Evolutionary conservation across 2,329 filamentous ascomycete species (phyloP).

Genomic region (Coniochaeta sp.): DNA sequence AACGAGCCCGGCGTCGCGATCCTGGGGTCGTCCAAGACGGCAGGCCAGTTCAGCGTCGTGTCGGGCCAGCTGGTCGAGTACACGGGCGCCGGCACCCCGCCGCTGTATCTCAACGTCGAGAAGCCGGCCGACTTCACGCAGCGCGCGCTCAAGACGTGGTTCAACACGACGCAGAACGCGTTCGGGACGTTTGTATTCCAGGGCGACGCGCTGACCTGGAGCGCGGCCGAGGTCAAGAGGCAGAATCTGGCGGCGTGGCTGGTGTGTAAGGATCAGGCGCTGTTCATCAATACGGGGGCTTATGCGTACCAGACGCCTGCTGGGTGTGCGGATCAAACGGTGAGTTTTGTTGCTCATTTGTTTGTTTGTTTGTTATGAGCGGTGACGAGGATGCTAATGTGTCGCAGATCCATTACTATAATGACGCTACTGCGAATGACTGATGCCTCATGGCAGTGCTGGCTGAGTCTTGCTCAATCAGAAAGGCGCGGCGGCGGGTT

Average conservation of each 20-base stretch:
- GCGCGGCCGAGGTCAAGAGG: constrained; percentile 33
- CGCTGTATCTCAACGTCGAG: constrained; percentile 40
- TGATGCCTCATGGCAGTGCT: background rate
- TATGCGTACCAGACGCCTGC: constrained; percentile 50
- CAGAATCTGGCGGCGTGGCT: constrained; percentile 53
- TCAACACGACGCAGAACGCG: constrained; percentile 39
- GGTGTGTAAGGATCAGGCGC: constrained; percentile 41
- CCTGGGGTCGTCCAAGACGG: constrained; percentile 41
- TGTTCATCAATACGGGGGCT: constrained; percentile 53
- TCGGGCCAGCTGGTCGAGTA: constrained; percentile 48
- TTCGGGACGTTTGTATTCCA: constrained; percentile 50
- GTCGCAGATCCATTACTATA: constrained; percentile 31
- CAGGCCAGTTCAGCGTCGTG: constrained; percentile 50
- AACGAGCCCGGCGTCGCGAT: constrained; percentile 38
- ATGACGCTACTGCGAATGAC: constrained; percentile 23
- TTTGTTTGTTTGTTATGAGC: background rate
- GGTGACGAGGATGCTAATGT: background rate
- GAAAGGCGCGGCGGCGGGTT: background rate
- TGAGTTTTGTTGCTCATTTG: constrained; percentile 25
- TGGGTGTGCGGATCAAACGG: constrained; percentile 52
- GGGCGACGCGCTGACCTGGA: constrained; percentile 52
- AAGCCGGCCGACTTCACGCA: constrained; percentile 33
- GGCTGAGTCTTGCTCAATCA: background rate
- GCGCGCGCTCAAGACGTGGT: constrained; percentile 41
- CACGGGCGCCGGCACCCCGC: constrained; percentile 22